phyloP scores from a whole-genome alignment of 176 grass and related monocot genomes.

The Eleusine indica region DNA sequence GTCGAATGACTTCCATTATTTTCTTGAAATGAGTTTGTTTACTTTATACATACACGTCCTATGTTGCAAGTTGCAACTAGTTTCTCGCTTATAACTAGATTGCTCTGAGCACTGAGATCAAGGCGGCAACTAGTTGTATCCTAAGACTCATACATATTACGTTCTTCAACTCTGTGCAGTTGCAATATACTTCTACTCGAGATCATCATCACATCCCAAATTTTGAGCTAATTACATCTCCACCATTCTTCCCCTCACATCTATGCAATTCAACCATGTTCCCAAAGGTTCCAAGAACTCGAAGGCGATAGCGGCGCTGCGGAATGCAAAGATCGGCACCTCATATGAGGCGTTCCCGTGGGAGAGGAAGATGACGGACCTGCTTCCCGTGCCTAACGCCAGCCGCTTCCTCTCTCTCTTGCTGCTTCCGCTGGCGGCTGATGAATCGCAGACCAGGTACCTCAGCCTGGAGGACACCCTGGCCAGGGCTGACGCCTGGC shows the following conservation, averaged over 20 bases:
- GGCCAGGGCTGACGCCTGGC: constrained; percentile 63
- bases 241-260: not conserved
- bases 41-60: not conserved
- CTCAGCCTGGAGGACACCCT: constrained; percentile 63
- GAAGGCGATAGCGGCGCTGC: constrained; percentile 48
- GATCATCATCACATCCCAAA: not conserved
- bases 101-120: not conserved
- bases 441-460: constrained; percentile 49
- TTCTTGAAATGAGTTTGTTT: constrained; percentile 11
- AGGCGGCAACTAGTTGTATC: constrained; percentile 4
- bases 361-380: constrained; percentile 76
- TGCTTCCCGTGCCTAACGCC: constrained; percentile 30
- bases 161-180: not conserved
- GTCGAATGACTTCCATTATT: not conserved
- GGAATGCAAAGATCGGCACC: constrained; percentile 49
- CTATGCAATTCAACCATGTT: constrained; percentile 5
- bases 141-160: not conserved
- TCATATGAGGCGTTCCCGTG: constrained; percentile 65
- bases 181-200: not conserved
- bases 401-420: constrained; percentile 62
- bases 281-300: constrained; percentile 46
- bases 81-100: not conserved
- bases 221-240: not conserved
- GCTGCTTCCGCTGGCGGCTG: constrained; percentile 42
- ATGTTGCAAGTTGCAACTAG: not conserved